Percentiles rank a stretch among this genome's conserved stretches.
Evolutionary conservation across 345 rosid species (phyloP).

Genomic region (Boechera stricta): DNA sequence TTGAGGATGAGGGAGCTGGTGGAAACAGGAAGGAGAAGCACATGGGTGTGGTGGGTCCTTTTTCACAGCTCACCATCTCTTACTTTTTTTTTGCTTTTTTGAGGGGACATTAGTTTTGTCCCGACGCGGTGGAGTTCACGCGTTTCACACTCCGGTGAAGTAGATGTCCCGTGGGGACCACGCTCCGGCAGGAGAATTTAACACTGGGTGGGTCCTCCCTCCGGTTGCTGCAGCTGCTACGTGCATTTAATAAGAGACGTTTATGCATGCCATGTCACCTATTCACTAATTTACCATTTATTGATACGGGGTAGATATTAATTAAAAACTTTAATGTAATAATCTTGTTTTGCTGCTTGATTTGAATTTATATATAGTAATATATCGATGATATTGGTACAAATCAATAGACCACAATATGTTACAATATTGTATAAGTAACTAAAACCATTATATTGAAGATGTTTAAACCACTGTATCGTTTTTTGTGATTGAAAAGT

Average conservation of each 20-base stretch:
- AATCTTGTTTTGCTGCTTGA: too few species aligned
- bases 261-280: conserved; percentile 38
- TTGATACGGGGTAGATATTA: too few species aligned
- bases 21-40: conserved; percentile 98
- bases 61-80: conserved; percentile 64
- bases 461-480: too few species aligned
- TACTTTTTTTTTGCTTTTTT: conserved; percentile 26
- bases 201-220: conserved; percentile 16
- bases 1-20: conserved; percentile 99
- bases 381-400: too few species aligned
- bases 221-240: conserved; percentile 26
- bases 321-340: too few species aligned
- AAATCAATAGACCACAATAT: too few species aligned
- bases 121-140: conserved; percentile 42
- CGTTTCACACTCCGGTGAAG: conserved; percentile 11
- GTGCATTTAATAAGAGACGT: conserved; percentile 35
- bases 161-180: conserved; percentile 18
- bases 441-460: too few species aligned
- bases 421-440: too few species aligned
- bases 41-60: conserved; percentile 93
- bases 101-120: conserved; percentile 38
- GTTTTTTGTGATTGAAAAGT: too few species aligned
- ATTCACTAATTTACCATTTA: background rate
- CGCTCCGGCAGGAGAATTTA: conserved; percentile 38
- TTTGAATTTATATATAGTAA: too few species aligned